Evolutionary conservation across 306 rosid species (phyloP), one percentile per base, ranked within the genome.

Genomic region (Canavalia gladiata): DNA sequence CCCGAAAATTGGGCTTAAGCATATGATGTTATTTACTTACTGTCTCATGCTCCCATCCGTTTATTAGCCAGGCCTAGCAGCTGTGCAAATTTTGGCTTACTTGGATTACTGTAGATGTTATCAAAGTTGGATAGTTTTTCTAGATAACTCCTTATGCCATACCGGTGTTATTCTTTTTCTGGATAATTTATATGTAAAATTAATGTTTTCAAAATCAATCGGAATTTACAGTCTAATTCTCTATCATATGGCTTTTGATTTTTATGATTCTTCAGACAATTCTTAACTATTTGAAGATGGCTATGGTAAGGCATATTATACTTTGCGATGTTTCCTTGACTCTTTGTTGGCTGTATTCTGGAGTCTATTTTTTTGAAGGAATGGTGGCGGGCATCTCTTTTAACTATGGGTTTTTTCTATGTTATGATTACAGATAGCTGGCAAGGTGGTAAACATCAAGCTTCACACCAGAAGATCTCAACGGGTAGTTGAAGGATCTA

Each of bases 401-500:
- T 81, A 79, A 58, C 12, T 49, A 25, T 55, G 9, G 9, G 42
- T 12, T 50, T 41, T 66, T 3, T 42, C 47, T 18, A 1, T 25
- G 51, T 73, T 12, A 57, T 49, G 74, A 58, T 77, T 74, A 83
- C 83, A 95, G 99, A 89, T 93, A 87, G 99, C 92, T 46, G 99
- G 99, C 2, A 95, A 93, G 90, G 79, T 93, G 90, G 93, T 91
- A 82, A 89, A 95, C 70, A 87, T 93, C 80, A 93, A 87, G 86
- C 98, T 91, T 84, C 98, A 91, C 73, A 81, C 88, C 31, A 76
- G 87, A 77, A 91, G 99, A 81, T 91, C 98, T 42, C 98, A 93
- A 68, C 99, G 99, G 0, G 87, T 91, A 9, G 99, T 95, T 55
- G 87, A 90, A 83, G 98, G 90, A 64, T 93, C 99, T 0, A 91